Base-by-base conservation (phyloP, 371 early-diverging fungal species). In the Thermomucor indicae-seudaticae region DNA sequence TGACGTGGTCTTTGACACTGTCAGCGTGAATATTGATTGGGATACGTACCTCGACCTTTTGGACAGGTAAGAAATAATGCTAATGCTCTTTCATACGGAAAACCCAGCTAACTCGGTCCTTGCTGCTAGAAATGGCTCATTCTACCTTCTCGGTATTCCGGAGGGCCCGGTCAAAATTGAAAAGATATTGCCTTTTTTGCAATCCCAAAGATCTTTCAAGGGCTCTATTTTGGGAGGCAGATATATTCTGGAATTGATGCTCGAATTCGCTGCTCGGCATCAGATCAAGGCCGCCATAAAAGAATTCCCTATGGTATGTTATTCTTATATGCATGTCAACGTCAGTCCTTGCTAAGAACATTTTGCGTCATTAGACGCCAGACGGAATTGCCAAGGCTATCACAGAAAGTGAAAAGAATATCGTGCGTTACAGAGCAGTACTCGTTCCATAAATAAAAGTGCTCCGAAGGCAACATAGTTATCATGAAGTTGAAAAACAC, bases 81-180 rank as follows among this genome's bases (percentile, higher is more conserved):
- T 40, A 10, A 6, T 40, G n/a, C 40, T 19, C 19, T 6, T 19
- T 10, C 40, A 40, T 6, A 40, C 17, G 40, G 14, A 14, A 16
- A 4, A 23, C 22, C 29, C 3, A 8, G 1, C 22, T 24, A 19
- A 43, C 10, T 0, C 6, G 22, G n/a, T 0, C 25, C 14, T 23
- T 8, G 17, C 0, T 30, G 17, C 11, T 53, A 59, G 72, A 17
- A 73, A 72, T 22, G 83, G 84, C 1, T 61, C 62, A 3, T 55
- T 84, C 27, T 63, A 71, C 53, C 54, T 82, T 34, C 63, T 86
- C 44, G 84, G 83, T 29, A 40, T 81, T 14, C 72, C 81, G 14
- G 64, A 70, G 19, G 43, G 43, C 4, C 47, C 64, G 22, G 48
- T 70, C 19, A 31, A 58, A 12, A 53, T 70, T 6, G 47, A 58